Conservation (phyloP, 257 asterid species). For the Craterostigma plantagineum region DNA sequence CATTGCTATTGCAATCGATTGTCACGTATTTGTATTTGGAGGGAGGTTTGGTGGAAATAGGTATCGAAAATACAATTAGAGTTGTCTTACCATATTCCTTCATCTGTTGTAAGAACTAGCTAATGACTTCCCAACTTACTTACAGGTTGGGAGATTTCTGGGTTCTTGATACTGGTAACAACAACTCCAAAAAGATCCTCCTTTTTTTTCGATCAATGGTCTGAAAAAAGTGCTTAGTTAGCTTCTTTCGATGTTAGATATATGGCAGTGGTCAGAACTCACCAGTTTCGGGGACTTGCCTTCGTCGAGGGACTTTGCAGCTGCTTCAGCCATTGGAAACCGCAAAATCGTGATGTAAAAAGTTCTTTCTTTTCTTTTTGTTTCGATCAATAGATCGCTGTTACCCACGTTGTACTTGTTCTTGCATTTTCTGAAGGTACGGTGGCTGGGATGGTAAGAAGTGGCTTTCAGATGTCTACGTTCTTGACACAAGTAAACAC, state of each 20-base stretch:
- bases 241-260: slow-evolving; percentile 27
- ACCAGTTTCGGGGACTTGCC: slow-evolving; percentile 97
- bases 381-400: too few relatives aligned
- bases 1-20: slow-evolving; percentile 71
- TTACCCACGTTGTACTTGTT: slow-evolving; percentile 9
- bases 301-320: slow-evolving; percentile 87
- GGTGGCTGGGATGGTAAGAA: slow-evolving; percentile 99
- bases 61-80: slow-evolving; percentile 13
- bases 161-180: slow-evolving; percentile 98
- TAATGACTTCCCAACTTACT: slow-evolving; percentile 9
- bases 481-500: slow-evolving; percentile 70
- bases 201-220: too few relatives aligned
- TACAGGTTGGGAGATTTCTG: slow-evolving; percentile 96
- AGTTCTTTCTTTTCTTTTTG: slow-evolving; percentile 4
- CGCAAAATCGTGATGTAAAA: slow-evolving; percentile 83
- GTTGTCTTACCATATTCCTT: slow-evolving; percentile 1
- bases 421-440: slow-evolving; percentile 61
- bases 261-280: slow-evolving; percentile 99
- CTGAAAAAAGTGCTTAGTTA: too few relatives aligned
- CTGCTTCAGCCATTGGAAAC: slow-evolving; percentile 86
- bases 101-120: slow-evolving; percentile 3
- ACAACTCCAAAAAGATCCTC: background rate
- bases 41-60: slow-evolving; percentile 86
- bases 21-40: slow-evolving; percentile 91
- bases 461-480: slow-evolving; percentile 91